Evolutionary conservation across 257 asterid genomes (phyloP).

Genomic region (Solanum commersonii): DNA sequence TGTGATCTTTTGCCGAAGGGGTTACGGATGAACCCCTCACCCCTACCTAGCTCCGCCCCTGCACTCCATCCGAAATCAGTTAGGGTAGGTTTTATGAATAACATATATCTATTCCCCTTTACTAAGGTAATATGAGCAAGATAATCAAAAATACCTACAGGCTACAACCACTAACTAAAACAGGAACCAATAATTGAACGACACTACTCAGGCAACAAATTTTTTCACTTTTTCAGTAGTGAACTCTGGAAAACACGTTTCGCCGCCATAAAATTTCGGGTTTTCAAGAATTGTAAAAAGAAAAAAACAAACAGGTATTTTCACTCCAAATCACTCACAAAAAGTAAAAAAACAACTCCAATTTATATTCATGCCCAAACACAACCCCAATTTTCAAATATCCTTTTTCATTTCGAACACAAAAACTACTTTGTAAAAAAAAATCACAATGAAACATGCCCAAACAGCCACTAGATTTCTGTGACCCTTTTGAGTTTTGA

Average conservation of each 20-base stretch:
- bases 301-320: too few species aligned
- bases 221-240: not conserved
- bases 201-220: not conserved
- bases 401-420: not conserved
- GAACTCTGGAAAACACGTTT: not conserved
- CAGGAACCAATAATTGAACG: not conserved
- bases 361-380: not conserved
- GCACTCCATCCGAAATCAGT: not conserved
- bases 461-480: not conserved
- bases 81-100: not conserved
- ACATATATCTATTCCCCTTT: not conserved
- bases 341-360: not conserved
- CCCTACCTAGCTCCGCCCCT: not conserved
- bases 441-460: not conserved
- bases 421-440: too few species aligned
- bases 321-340: not conserved
- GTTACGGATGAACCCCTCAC: not conserved
- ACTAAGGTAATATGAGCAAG: not conserved
- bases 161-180: not conserved
- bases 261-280: not conserved
- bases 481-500: not conserved
- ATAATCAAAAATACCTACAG: not conserved
- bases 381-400: not conserved
- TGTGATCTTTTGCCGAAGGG: not conserved
- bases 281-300: not conserved